A percentile compares a stretch with the other conserved stretches of the same genome.
phyloP scores from a whole-genome alignment of 163 green algal species.

The Chloroidium sp. region DNA sequence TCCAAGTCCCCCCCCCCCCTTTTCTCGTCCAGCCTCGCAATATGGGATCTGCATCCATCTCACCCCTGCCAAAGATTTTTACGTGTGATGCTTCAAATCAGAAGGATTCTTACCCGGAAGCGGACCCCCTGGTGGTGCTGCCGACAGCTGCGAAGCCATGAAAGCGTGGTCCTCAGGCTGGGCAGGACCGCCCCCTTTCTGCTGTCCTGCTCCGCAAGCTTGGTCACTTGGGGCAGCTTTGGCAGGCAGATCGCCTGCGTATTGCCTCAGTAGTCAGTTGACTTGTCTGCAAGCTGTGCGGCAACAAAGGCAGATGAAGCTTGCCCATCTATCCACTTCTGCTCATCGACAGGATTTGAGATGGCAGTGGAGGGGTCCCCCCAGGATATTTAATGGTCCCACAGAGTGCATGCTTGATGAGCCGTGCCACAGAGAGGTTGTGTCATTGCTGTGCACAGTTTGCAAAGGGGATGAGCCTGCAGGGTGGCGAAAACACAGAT shows the following conservation, averaged over 20 bases:
- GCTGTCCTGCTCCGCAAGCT: constrained; percentile 8
- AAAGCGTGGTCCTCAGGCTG: constrained; percentile 39
- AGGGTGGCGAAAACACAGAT: too few species aligned
- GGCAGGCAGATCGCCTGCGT: constrained; percentile 14
- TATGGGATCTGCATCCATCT: background rate
- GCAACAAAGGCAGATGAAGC: background rate
- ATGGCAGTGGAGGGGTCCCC: too few species aligned
- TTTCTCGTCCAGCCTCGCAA: background rate
- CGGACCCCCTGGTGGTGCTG: constrained; percentile 23
- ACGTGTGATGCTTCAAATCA: background rate
- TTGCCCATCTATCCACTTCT: background rate
- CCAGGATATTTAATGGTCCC: too few species aligned
- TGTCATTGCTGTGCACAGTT: too few species aligned
- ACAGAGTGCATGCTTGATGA: too few species aligned
- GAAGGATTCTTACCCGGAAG: constrained; percentile 25
- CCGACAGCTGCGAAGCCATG: constrained; percentile 43
- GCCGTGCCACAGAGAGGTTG: too few species aligned
- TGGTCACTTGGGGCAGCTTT: constrained; percentile 1
- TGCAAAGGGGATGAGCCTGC: too few species aligned
- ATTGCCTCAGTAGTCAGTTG: background rate
- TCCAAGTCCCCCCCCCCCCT: background rate
- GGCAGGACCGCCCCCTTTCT: constrained; percentile 27
- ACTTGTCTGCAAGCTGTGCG: background rate
- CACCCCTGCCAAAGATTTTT: background rate
- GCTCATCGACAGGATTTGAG: background rate